Percentiles rank a stretch among this genome's conserved stretches.
Evolutionary conservation across 1,284 basidiomycete species (phyloP).

Genomic region (Apiotrichum laibachii): DNA sequence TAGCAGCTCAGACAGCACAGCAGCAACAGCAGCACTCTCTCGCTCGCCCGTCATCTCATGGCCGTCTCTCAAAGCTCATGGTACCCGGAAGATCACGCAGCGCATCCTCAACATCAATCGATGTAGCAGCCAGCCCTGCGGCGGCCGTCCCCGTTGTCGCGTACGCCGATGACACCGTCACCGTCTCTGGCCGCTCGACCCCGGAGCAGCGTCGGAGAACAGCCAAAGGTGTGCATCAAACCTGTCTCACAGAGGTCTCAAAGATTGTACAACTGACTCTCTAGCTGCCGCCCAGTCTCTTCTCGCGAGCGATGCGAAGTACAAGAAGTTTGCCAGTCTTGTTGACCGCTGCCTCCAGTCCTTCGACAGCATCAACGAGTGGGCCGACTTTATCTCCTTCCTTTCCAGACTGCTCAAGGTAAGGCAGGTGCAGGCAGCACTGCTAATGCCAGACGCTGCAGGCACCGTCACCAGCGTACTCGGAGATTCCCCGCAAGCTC

Average conservation of each 20-base stretch:
- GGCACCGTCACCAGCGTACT: slow-evolving; percentile 76
- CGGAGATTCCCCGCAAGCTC: slow-evolving; percentile 91
- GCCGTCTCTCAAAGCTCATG: slow-evolving; percentile 41
- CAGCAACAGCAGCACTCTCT: slow-evolving; percentile 11
- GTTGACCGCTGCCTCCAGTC: slow-evolving; percentile 89
- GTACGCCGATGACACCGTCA: slow-evolving; percentile 28
- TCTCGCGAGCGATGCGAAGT: slow-evolving; percentile 72
- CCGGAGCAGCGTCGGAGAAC: slow-evolving; percentile 41
- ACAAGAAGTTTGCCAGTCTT: slow-evolving; percentile 86
- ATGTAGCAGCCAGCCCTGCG: slow-evolving; percentile 16
- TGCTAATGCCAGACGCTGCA: slow-evolving; percentile 69
- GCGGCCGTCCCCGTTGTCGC: slow-evolving; percentile 20
- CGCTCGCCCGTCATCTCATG: slow-evolving; percentile 37
- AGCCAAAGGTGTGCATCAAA: slow-evolving; percentile 30
- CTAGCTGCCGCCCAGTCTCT: slow-evolving; percentile 38
- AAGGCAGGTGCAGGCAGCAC: slow-evolving; percentile 26
- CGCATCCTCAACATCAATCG: slow-evolving; percentile 30
- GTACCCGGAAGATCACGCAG: slow-evolving; percentile 37
- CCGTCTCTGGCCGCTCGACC: slow-evolving; percentile 35
- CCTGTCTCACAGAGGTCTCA: too few relatives aligned
- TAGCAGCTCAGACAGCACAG: too few relatives aligned
- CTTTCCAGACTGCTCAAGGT: slow-evolving; percentile 92
- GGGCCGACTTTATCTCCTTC: slow-evolving; percentile 99
- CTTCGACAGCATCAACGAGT: slow-evolving; percentile 96
- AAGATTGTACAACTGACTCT: neutral